Conservation (phyloP, 2,329 filamentous ascomycete genomes). For the Chaetomium sp. region DNA sequence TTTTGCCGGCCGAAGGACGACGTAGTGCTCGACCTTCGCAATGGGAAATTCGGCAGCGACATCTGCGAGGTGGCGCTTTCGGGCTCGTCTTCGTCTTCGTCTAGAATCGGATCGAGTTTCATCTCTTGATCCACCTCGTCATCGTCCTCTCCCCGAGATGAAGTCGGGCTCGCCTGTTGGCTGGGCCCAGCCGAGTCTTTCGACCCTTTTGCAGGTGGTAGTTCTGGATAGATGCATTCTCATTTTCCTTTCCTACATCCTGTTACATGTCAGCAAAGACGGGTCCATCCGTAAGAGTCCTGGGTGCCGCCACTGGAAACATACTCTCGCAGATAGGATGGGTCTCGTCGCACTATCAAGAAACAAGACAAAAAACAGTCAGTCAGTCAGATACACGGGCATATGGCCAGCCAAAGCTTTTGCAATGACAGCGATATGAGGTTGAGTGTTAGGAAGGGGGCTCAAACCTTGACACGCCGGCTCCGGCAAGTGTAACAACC, state of each 20-base stretch:
- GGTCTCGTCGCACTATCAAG: slow-evolving; percentile 89
- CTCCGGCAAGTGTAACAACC: slow-evolving; percentile 90
- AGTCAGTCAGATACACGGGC: no score
- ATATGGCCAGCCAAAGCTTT: no score
- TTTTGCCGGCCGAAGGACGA: slow-evolving; percentile 34
- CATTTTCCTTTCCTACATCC: slow-evolving; percentile 88
- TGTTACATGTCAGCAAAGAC: slow-evolving; percentile 31
- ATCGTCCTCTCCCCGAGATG: slow-evolving; percentile 49
- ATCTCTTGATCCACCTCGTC: slow-evolving; percentile 39
- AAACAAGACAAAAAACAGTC: no score
- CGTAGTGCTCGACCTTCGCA: slow-evolving; percentile 33
- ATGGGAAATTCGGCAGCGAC: slow-evolving; percentile 22
- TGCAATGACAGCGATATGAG: slow-evolving; percentile 15
- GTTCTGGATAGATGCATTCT: slow-evolving; percentile 84
- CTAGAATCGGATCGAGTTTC: slow-evolving; percentile 47
- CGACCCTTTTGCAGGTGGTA: slow-evolving; percentile 41
- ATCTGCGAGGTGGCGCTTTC: slow-evolving; percentile 21
- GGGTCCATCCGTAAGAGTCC: not conserved
- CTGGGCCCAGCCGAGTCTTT: slow-evolving; percentile 33
- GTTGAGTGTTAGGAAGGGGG: not conserved
- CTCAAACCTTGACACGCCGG: slow-evolving; percentile 69
- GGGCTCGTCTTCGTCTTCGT: slow-evolving; percentile 46
- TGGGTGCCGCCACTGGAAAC: slow-evolving; percentile 1
- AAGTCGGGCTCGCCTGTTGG: slow-evolving; percentile 44
- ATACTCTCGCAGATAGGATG: slow-evolving; percentile 76